These are phyloP conservation scores for Protomyces lactucae-debilis DNA, from an alignment of 1,139 yeast genomes.

Conservation along the genomic window DNA sequence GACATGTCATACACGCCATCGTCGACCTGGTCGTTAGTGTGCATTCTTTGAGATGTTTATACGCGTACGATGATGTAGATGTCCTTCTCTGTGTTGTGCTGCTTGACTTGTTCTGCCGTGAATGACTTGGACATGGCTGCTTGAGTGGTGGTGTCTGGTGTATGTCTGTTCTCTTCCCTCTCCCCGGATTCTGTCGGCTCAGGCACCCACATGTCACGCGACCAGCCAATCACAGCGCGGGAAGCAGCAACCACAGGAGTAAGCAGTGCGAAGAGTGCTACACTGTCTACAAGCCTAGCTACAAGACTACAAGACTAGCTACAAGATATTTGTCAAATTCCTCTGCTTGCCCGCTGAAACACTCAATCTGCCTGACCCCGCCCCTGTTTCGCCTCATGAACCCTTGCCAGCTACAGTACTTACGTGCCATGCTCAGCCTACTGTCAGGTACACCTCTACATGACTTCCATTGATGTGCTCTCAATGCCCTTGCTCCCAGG, in stretches of 20 bases:
- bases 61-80: conserved; percentile 6
- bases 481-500: no score
- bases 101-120: conserved; percentile 17
- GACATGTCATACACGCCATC: conserved; percentile 70
- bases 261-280: neutral
- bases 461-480: no score
- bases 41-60: neutral
- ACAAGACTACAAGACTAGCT: no score
- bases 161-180: no score
- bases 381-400: no score
- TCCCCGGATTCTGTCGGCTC: neutral
- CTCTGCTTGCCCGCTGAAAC: neutral
- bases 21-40: neutral
- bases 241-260: neutral
- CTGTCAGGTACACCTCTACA: no score
- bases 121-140: conserved; percentile 3
- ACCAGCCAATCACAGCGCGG: neutral
- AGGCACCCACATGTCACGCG: neutral
- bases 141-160: no score
- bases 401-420: no score
- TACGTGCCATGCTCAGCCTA: no score
- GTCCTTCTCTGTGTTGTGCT: conserved; percentile 19
- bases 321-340: no score
- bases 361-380: neutral
- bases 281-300: neutral